Percentiles rank a stretch among this genome's conserved stretches.
Evolutionary conservation across 495 filamentous ascomycete species (phyloP).

Genomic region (Talaromyces trachyspermus): DNA sequence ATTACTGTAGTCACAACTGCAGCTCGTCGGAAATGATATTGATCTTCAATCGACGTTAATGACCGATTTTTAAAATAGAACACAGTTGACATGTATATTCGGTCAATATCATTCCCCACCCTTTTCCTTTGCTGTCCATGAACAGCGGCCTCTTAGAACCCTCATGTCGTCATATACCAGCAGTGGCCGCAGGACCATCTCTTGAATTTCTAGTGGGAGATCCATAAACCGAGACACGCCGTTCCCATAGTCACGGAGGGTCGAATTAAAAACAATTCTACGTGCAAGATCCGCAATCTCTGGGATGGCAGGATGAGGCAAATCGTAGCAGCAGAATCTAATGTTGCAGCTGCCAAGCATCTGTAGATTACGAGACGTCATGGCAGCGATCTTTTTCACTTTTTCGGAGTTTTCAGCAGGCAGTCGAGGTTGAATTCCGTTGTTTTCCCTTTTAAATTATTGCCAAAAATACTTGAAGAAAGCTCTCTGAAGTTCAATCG

Average conservation of each 20-base stretch:
- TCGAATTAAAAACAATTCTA: constrained; percentile 14
- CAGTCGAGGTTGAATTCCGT: constrained; percentile 18
- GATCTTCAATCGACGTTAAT: no score
- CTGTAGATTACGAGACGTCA: constrained; percentile 14
- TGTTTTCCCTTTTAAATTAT: constrained; percentile 13
- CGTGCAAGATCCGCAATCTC: constrained; percentile 13
- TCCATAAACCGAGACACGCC: constrained; percentile 15
- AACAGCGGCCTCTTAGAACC: constrained; percentile 12
- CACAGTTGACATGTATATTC: no score
- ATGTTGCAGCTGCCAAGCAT: constrained; percentile 13
- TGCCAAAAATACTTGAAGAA: constrained; percentile 14
- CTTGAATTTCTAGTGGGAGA: constrained; percentile 24
- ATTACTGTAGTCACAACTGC: constrained; percentile 4
- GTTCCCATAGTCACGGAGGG: neutral
- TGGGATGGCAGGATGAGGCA: no score
- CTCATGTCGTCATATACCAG: no score
- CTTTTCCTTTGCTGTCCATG: no score
- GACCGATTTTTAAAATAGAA: no score
- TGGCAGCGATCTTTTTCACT: constrained; percentile 11
- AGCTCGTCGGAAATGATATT: no score
- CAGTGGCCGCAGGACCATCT: constrained; percentile 19
- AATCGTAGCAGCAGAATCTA: no score
- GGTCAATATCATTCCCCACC: no score
- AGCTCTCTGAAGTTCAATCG: constrained; percentile 8
- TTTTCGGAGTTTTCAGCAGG: constrained; percentile 15